A percentile compares a stretch with the other conserved stretches of the same genome.
Evolutionary conservation across 1,284 basidiomycete species (phyloP).

Genomic region (Ganoderma leucocontextum): DNA sequence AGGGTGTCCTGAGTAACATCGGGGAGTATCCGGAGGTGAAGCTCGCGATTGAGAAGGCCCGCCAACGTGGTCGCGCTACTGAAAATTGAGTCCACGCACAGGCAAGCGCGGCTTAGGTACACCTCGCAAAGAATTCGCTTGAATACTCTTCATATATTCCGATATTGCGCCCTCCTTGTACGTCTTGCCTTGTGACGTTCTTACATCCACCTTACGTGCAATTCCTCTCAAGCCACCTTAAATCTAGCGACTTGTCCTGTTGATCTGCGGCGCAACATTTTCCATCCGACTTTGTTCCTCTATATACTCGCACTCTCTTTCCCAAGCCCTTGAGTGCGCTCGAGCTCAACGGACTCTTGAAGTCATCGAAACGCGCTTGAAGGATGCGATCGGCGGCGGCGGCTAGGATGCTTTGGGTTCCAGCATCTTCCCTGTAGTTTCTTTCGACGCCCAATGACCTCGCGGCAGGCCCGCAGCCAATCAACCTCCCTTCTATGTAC

Average conservation of each 20-base stretch:
- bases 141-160: not conserved
- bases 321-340: not conserved
- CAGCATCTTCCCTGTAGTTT: not conserved
- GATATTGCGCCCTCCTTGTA: not conserved
- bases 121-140: not conserved
- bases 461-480: not conserved
- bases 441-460: not conserved
- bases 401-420: not conserved
- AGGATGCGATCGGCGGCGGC: no score
- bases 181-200: not conserved
- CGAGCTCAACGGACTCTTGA: not conserved
- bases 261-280: not conserved
- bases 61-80: not conserved
- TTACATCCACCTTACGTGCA: not conserved
- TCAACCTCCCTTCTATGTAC: not conserved
- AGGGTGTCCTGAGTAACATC: constrained; percentile 26
- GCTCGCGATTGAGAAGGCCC: constrained; percentile 21
- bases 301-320: not conserved
- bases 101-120: not conserved
- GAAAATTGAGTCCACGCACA: not conserved
- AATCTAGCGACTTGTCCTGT: no score
- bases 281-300: not conserved
- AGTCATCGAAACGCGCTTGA: not conserved
- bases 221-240: not conserved
- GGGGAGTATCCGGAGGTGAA: constrained; percentile 25